Base-by-base conservation (phyloP, 805 yeast genomes). In the Metschnikowia dekortorum region DNA sequence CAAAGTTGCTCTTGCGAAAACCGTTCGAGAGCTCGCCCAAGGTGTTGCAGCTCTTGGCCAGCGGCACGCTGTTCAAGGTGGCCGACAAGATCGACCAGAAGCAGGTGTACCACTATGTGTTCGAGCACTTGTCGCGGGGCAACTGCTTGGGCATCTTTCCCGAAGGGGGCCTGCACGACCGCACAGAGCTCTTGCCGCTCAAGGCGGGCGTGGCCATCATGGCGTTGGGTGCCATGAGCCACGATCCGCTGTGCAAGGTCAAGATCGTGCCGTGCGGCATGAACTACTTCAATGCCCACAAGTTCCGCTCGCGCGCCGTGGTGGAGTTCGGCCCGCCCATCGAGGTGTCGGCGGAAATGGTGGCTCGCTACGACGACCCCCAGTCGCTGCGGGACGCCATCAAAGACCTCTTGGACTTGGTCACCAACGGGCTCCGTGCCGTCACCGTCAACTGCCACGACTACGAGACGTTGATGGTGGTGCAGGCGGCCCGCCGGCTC, bases 121-220 rank as follows among this genome's bases (percentile, higher is more conserved):
- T 91, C 65, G 81, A 84, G 45, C 96, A 89, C 65, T 75, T 94
- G 54, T 79, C 88, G 16, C 78, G 81, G 52, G 90, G 94, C 39
- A 82, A 87, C 50, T 88, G 95, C 54, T 70, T 94, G 34, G 98
- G 98, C 9, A 88, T 94, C 41, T 94, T 90, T 71, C 97, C 99
- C 8, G 99, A 94, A 73, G 99, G 99, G 52, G 99, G 99, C 1
- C 89, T 97, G 10, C 99, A 92, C 62, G 99, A 92, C 66, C 78
- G 99, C 57, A 84, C 98, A 0, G 95, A 89, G 55, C 69, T 92
- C 58, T 75, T 92, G 46, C 99, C 99, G 0, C 73, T 92, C 58
- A 92, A 94, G 64, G 97, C 98, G 1, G 99, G 99, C 54, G 97
- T 94, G 8, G 97, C 97, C 2, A 87, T 92, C 50, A 94, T 92